Conservation (phyloP, 2,329 filamentous ascomycete species). For the Cercospora sp. region DNA sequence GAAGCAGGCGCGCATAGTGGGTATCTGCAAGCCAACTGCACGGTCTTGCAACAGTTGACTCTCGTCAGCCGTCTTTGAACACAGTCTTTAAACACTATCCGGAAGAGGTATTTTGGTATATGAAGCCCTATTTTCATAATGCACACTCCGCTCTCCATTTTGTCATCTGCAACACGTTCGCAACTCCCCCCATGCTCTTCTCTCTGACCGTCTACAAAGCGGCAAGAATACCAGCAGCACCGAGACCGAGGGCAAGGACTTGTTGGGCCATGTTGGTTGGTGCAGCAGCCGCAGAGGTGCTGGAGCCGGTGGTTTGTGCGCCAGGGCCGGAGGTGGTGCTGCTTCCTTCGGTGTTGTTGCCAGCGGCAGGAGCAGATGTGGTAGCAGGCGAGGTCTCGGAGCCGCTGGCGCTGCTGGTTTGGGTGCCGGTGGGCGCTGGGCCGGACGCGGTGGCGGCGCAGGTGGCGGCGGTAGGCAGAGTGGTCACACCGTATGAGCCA, state of each 20-base stretch:
- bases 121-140: not conserved
- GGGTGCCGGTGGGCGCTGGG: conserved; percentile 15
- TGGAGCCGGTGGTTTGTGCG: not conserved
- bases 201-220: not conserved
- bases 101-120: not conserved
- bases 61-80: not conserved
- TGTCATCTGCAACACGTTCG: not conserved
- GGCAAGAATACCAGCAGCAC: conserved; percentile 21
- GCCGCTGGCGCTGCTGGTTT: conserved; percentile 6
- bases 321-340: not conserved
- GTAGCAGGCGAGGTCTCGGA: not conserved
- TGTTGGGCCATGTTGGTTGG: conserved; percentile 17
- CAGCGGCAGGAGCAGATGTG: conserved; percentile 3
- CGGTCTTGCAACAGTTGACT: not conserved
- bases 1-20: not conserved
- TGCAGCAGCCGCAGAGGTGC: conserved; percentile 14
- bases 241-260: conserved; percentile 18
- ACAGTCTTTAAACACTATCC: not conserved
- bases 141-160: not conserved
- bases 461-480: conserved; percentile 44
- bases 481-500: conserved; percentile 40
- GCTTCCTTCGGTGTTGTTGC: not conserved
- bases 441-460: conserved; percentile 32
- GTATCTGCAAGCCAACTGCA: not conserved
- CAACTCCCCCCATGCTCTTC: not conserved